Evolutionary conservation across 2,329 filamentous ascomycete genomes (phyloP), one percentile per base, ranked within the genome.

Genomic region (Diaporthe capsici): DNA sequence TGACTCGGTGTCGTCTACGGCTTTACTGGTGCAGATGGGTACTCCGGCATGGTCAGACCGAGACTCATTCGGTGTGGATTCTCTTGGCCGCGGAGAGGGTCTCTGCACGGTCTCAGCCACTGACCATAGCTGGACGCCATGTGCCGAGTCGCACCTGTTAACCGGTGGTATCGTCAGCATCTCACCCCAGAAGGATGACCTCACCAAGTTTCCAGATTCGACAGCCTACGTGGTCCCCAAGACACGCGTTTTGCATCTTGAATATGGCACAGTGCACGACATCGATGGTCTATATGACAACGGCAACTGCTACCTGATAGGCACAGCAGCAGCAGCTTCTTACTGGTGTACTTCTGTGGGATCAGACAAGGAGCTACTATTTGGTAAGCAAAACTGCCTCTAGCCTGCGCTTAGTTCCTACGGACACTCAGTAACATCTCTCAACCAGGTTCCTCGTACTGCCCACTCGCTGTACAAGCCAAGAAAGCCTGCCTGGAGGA

Each of bases 261-360:
- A 74, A 20, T 74, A 74, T 71, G 72, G 72, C 34, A 42, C 28
- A 2, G 72, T 74, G 17, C 72, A 74, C 34, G 72, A 74, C 20
- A 17, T 47, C 12, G n/a, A 71, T 15, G 55, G 37, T 39, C 44
- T 74, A 7, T 74, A 71, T 20, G 28, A 71, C 22, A 44, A 61
- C 13, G 72, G 72, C 20, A 58, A 57, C 34, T 74, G 72, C 53
- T 70, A 70, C 47, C 57, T 58, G 20, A 39, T 74, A 17, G 72
- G 72, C 20, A 49, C 72, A 15, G 42, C 39, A 20, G 55, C 44
- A 13, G 72, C 72, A 47, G 72, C 72, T 44, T 47, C 72, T 4
- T 74, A 74, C n/a, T 71, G 63, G 72, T 74, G 72, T 25, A 13
- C 72, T 25, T 34, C 51, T 15, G 37, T 34, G 22, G 72, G 72